These are phyloP conservation scores for Samsoniella hepiali DNA, from an alignment of 2,329 filamentous ascomycete species.

Conservation along the genomic window DNA sequence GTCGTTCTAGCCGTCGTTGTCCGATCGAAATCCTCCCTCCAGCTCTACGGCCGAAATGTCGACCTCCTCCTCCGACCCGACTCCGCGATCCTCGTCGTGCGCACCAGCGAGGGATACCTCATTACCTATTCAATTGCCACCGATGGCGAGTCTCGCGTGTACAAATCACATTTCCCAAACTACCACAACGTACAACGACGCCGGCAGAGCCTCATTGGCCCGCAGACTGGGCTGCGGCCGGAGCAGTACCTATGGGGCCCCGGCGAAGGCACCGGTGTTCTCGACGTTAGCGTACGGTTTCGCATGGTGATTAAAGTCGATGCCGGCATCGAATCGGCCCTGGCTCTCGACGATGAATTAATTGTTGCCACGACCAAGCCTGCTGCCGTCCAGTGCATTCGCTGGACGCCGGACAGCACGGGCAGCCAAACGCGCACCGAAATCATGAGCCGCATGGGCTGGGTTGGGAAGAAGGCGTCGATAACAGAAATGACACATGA, in stretches of 20 bases:
- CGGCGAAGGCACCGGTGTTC: constrained; percentile 77
- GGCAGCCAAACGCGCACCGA: constrained; percentile 89
- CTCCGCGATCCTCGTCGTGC: constrained; percentile 85
- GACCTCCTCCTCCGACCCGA: constrained; percentile 86
- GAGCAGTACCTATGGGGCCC: constrained; percentile 68
- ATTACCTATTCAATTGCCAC: constrained; percentile 92
- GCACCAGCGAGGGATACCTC: constrained; percentile 79
- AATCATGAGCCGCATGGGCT: constrained; percentile 80
- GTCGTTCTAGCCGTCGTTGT: constrained; percentile 82
- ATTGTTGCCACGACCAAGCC: constrained; percentile 89
- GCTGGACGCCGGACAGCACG: constrained; percentile 81
- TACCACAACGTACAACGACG: constrained; percentile 61
- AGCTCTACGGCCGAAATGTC: constrained; percentile 80
- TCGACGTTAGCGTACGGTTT: constrained; percentile 87
- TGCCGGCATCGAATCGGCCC: constrained; percentile 81
- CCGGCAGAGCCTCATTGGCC: constrained; percentile 58
- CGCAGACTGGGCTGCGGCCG: constrained; percentile 51
- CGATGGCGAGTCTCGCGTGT: constrained; percentile 78
- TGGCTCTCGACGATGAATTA: constrained; percentile 89
- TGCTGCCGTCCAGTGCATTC: constrained; percentile 92
- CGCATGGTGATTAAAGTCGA: constrained; percentile 98
- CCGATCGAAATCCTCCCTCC: constrained; percentile 75
- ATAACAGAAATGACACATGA: constrained; percentile 89
- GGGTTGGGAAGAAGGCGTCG: constrained; percentile 73
- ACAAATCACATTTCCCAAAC: constrained; percentile 75